These are phyloP conservation scores for Lactuca sativa DNA, from an alignment of 129 eudicot species.

Conservation along the genomic window DNA sequence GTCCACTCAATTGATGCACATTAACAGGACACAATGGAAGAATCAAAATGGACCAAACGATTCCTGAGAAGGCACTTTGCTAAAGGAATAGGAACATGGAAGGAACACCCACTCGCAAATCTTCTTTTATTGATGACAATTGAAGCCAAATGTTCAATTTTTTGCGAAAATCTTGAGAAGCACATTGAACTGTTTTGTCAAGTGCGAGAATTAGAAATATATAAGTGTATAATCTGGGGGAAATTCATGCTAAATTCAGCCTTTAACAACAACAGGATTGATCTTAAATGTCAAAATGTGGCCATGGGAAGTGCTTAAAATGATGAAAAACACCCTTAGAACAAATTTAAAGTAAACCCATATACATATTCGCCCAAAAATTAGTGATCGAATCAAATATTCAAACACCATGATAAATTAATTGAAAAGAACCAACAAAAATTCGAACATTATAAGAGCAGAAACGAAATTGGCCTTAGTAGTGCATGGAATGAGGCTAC, in stretches of 20 bases:
- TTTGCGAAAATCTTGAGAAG: not conserved
- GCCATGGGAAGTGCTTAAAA: not conserved
- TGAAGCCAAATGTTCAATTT: too few species aligned
- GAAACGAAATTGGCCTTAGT: constrained; percentile 43
- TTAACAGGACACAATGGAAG: too few species aligned
- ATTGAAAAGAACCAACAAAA: not conserved
- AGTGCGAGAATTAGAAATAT: too few species aligned
- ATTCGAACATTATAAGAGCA: not conserved
- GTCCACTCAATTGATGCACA: too few species aligned
- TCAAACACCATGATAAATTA: not conserved
- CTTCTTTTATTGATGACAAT: too few species aligned
- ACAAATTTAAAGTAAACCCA: too few species aligned
- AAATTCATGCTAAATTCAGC: too few species aligned
- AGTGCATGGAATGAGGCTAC: constrained; percentile 57
- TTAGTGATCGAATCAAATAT: not conserved
- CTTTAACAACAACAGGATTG: not conserved
- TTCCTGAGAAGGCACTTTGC: not conserved
- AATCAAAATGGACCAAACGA: too few species aligned
- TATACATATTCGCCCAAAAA: too few species aligned
- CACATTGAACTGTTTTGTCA: not conserved
- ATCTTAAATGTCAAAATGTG: constrained; percentile 1
- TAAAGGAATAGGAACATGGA: not conserved
- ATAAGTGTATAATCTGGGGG: too few species aligned
- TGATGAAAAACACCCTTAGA: not conserved
- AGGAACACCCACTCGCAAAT: too few species aligned